These are phyloP conservation scores for Aspergillus japonicus DNA, from an alignment of 2,329 filamentous ascomycete species.

Conservation along the genomic window DNA sequence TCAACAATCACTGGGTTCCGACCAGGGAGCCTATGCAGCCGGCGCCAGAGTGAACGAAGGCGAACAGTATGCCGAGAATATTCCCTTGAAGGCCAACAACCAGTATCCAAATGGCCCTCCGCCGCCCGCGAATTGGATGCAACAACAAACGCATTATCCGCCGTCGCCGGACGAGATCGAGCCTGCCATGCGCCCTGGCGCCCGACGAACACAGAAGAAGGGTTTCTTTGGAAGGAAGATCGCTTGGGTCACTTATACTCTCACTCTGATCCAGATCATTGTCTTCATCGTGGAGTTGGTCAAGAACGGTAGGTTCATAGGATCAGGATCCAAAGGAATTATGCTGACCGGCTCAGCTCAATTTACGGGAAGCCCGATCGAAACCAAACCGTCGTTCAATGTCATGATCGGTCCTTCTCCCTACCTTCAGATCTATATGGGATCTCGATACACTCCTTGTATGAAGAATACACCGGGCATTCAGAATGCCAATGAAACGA, in stretches of 20 bases:
- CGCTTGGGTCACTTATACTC: conserved; percentile 78
- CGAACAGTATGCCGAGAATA: conserved; percentile 44
- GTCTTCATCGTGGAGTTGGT: conserved; percentile 90
- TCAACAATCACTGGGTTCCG: conserved; percentile 38
- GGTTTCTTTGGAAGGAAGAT: conserved; percentile 59
- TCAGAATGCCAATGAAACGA: conserved; percentile 35
- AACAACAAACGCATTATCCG: conserved; percentile 46
- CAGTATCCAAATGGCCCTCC: conserved; percentile 36
- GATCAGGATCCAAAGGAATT: neutral
- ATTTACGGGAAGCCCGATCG: conserved; percentile 68
- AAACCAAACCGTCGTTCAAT: conserved; percentile 82
- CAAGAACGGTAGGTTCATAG: conserved; percentile 66
- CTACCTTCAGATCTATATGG: conserved; percentile 94
- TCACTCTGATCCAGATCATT: conserved; percentile 72
- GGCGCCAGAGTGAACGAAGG: conserved; percentile 33
- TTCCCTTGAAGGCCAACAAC: conserved; percentile 38
- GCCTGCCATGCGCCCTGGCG: conserved; percentile 18
- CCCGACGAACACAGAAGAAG: conserved; percentile 41
- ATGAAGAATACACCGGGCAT: conserved; percentile 70
- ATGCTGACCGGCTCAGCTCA: conserved; percentile 51
- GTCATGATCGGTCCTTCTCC: conserved; percentile 94
- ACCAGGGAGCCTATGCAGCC: conserved; percentile 31
- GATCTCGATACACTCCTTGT: conserved; percentile 85
- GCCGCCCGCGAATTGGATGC: conserved; percentile 38
- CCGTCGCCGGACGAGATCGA: conserved; percentile 52